phyloP scores from a whole-genome alignment of 1,284 basidiomycete genomes.

The Termitomyces sp. region DNA sequence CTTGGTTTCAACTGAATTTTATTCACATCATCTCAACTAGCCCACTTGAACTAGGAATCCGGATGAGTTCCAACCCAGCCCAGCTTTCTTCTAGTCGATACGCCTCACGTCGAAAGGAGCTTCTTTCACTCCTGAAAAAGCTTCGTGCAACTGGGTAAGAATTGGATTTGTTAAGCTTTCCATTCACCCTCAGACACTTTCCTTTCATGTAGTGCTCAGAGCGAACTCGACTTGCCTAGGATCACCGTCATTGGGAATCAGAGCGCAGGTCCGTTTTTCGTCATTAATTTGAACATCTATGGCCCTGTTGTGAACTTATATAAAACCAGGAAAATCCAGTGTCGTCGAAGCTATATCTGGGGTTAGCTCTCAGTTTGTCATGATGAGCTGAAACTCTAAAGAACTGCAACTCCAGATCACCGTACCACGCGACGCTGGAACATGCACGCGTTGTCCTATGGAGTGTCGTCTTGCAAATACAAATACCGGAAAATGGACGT shows the following conservation, averaged over 20 bases:
- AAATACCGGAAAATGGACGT: conserved; percentile 28
- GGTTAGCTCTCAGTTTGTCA: conserved; percentile 19
- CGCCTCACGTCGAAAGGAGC: conserved; percentile 17
- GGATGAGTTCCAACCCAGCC: neutral
- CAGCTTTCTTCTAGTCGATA: conserved; percentile 8
- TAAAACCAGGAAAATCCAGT: conserved; percentile 30
- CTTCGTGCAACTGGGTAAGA: conserved; percentile 24
- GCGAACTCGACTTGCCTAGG: conserved; percentile 32
- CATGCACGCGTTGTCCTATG: conserved; percentile 41
- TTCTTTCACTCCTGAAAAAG: conserved; percentile 21
- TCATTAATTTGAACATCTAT: neutral
- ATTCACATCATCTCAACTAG: too few species aligned
- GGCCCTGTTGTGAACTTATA: neutral
- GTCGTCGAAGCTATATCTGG: conserved; percentile 39
- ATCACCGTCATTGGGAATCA: conserved; percentile 39
- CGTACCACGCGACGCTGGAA: conserved; percentile 35
- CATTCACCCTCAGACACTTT: neutral
- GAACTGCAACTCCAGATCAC: conserved; percentile 23
- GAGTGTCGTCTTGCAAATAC: conserved; percentile 34
- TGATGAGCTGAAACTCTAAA: neutral
- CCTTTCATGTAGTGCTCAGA: conserved; percentile 25
- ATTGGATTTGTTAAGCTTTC: neutral
- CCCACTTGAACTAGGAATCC: neutral
- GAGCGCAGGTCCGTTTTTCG: conserved; percentile 30
- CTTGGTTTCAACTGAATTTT: neutral